These are phyloP conservation scores for Sextonia rubra DNA, from an alignment of 164 flowering plant genomes.

Conservation along the genomic window DNA sequence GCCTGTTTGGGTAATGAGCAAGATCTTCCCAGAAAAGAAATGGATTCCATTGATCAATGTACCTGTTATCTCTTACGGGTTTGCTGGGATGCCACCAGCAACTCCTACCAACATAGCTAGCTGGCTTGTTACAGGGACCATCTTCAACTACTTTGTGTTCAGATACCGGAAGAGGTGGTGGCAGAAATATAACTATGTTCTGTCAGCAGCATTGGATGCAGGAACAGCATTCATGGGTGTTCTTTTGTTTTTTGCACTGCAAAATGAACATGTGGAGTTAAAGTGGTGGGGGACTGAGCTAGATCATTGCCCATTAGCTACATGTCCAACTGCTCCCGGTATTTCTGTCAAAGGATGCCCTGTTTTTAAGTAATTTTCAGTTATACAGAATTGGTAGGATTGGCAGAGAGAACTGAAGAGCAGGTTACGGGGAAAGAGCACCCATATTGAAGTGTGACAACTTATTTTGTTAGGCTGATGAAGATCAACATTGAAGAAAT, in stretches of 20 bases:
- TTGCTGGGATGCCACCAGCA: conserved; percentile 96
- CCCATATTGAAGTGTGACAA: no score
- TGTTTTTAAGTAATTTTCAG: conserved; percentile 19
- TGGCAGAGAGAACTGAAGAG: no score
- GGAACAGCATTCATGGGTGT: conserved; percentile 98
- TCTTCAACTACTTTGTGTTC: conserved; percentile 88
- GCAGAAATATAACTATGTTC: conserved; percentile 86
- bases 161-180: conserved; percentile 70
- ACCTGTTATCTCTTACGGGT: conserved; percentile 85
- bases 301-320: conserved; percentile 86
- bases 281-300: conserved; percentile 85
- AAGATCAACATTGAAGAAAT: no score
- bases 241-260: conserved; percentile 64
- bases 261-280: conserved; percentile 42
- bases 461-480: no score
- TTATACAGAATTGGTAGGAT: no score
- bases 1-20: conserved; percentile 83
- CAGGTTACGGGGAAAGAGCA: no score
- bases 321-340: conserved; percentile 85
- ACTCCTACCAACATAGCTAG: conserved; percentile 91
- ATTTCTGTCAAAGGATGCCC: conserved; percentile 69
- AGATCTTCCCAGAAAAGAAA: conserved; percentile 75
- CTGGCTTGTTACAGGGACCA: conserved; percentile 86
- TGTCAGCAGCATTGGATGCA: conserved; percentile 90
- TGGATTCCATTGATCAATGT: conserved; percentile 89